Evolutionary conservation across 2,329 filamentous ascomycete species (phyloP).

Genomic region (Alternaria hordeiaustralica): DNA sequence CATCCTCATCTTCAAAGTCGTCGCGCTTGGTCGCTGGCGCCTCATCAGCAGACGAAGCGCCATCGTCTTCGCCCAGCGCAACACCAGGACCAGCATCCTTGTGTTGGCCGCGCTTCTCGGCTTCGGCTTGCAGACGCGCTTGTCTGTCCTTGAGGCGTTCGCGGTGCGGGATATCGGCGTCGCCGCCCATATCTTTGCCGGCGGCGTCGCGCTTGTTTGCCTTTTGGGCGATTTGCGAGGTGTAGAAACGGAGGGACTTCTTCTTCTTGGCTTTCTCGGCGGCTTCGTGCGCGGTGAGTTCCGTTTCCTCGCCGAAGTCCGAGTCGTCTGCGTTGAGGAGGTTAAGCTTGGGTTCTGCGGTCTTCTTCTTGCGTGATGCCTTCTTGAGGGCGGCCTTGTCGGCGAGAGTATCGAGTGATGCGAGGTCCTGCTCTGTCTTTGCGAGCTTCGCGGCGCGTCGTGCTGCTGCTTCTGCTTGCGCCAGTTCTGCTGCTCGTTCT

Average conservation of each 20-base stretch:
- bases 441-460: conserved; percentile 61
- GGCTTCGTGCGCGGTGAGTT: conserved; percentile 76
- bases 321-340: conserved; percentile 68
- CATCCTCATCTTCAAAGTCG: conserved; percentile 63
- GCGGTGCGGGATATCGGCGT: conserved; percentile 83
- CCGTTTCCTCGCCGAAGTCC: conserved; percentile 91
- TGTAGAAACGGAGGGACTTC: conserved; percentile 96
- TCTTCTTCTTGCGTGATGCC: conserved; percentile 52
- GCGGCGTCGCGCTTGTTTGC: conserved; percentile 81
- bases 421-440: conserved; percentile 72
- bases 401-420: conserved; percentile 71
- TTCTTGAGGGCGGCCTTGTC: conserved; percentile 56
- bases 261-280: conserved; percentile 88
- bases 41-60: conserved; percentile 72
- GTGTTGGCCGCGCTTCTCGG: conserved; percentile 76
- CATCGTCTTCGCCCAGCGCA: conserved; percentile 67
- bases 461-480: conserved; percentile 62
- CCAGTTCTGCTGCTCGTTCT: conserved; percentile 58
- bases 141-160: conserved; percentile 88
- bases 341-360: conserved; percentile 35
- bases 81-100: conserved; percentile 64
- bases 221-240: conserved; percentile 95
- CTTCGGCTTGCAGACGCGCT: conserved; percentile 84
- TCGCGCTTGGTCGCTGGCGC: conserved; percentile 39
- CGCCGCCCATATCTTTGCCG: conserved; percentile 76